Evolutionary conservation across 768 basidiomycete genomes (phyloP).

Genomic region (Agrocybe chaxingu): DNA sequence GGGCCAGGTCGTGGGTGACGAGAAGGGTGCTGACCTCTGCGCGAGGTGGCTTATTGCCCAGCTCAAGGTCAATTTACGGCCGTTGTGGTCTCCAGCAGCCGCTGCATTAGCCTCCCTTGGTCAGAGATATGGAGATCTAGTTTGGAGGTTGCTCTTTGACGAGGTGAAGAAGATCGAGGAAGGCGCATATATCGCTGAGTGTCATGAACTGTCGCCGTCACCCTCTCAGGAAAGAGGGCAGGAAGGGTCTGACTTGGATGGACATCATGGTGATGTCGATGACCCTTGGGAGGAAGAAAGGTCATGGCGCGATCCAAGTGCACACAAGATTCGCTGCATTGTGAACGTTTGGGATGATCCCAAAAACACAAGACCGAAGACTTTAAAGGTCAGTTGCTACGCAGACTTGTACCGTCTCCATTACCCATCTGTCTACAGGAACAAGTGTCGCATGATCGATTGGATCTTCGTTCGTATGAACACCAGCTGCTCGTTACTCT

Average conservation of each 20-base stretch:
- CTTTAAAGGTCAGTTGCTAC: constrained; percentile 27
- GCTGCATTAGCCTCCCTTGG: constrained; percentile 56
- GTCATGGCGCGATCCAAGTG: constrained; percentile 76
- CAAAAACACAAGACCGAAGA: constrained; percentile 20
- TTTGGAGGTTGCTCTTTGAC: constrained; percentile 70
- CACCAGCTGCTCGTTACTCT: constrained; percentile 72
- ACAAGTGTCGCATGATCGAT: constrained; percentile 42
- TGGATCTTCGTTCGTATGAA: constrained; percentile 78
- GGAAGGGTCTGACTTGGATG: constrained; percentile 2
- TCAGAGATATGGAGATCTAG: constrained; percentile 58
- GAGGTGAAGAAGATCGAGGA: constrained; percentile 46
- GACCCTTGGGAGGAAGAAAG: constrained; percentile 67
- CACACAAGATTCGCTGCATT: constrained; percentile 53
- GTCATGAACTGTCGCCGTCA: not conserved
- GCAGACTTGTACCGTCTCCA: constrained; percentile 3
- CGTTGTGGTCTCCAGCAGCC: constrained; percentile 83
- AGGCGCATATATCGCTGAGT: not conserved
- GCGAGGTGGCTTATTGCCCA: constrained; percentile 80
- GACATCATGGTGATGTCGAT: constrained; percentile 9
- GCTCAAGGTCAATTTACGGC: constrained; percentile 89
- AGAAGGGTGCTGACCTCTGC: constrained; percentile 59
- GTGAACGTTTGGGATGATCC: constrained; percentile 48
- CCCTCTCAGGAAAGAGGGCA: constrained; percentile 15
- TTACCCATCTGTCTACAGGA: constrained; percentile 20
- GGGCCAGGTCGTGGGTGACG: constrained; percentile 57